Conservation (phyloP, 768 basidiomycete species). For the Termitomyces sp. region DNA sequence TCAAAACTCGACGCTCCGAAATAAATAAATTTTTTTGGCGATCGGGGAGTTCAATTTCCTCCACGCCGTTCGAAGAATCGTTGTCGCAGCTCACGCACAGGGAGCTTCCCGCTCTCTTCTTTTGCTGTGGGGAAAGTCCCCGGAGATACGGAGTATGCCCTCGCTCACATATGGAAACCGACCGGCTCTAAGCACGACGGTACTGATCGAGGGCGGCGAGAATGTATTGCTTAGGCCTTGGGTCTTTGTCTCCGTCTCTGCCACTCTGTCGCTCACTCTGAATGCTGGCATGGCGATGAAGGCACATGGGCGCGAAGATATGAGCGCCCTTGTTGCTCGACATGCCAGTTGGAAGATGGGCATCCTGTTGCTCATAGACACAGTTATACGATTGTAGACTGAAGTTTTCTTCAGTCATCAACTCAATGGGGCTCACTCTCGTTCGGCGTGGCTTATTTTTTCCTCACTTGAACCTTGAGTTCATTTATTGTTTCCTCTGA, state of each 20-base stretch:
- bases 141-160: slow-evolving; percentile 76
- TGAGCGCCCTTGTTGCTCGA: slow-evolving; percentile 55
- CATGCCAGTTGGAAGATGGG: slow-evolving; percentile 29
- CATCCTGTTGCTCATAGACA: slow-evolving; percentile 77
- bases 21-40: slow-evolving; percentile 4
- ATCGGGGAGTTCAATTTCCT: slow-evolving; percentile 11
- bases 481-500: slow-evolving; percentile 17
- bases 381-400: slow-evolving; percentile 80
- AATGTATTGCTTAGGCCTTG: slow-evolving; percentile 31
- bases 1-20: slow-evolving; percentile 13
- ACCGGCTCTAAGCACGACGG: slow-evolving; percentile 70
- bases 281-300: slow-evolving; percentile 29
- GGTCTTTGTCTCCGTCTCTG: slow-evolving; percentile 39
- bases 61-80: slow-evolving; percentile 74
- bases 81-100: slow-evolving; percentile 80
- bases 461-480: slow-evolving; percentile 45
- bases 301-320: slow-evolving; percentile 68
- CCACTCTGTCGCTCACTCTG: slow-evolving; percentile 51
- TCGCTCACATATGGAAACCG: slow-evolving; percentile 61
- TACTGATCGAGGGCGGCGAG: slow-evolving; percentile 48
- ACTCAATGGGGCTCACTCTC: slow-evolving; percentile 95
- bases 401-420: slow-evolving; percentile 37
- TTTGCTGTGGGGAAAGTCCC: slow-evolving; percentile 91
- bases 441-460: slow-evolving; percentile 62
- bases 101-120: slow-evolving; percentile 40